Base-by-base conservation (phyloP, 1,139 yeast genomes). In the Pichia sp. region DNA sequence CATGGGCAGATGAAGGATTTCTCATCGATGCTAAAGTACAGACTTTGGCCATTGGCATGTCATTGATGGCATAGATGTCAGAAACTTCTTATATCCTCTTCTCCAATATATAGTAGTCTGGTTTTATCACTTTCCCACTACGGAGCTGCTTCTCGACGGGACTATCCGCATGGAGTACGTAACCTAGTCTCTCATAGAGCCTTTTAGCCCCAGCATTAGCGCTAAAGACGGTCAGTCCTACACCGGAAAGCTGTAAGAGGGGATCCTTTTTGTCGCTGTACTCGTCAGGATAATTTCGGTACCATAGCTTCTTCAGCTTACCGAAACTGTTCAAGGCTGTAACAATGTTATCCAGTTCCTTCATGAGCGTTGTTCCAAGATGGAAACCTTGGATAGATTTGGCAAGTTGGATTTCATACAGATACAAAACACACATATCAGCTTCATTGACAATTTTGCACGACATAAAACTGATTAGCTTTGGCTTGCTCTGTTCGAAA, bases 21-120 rank as follows among this genome's bases (percentile, higher is more conserved):
- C 72, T 73, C 22, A 63, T 88, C 16, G 98, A 88, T 60, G 88
- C 96, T 2, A 74, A 95, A 49, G 76, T 91, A 41, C 87, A 84
- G 57, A 86, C 83, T 53, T 72, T 85, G 38, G 94, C 96, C 16
- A 77, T 77, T 39, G 97, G 97, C 14, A 22, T 40, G 30, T 18
- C 12, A 8, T 16, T 38, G 15, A 22, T n/a, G n/a, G n/a, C n/a
- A n/a, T n/a, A n/a, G n/a, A n/a, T n/a, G 17, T 15, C 8, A 30
- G 20, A 16, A 18, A 17, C 17, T 29, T 18, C 3, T 18, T 12
- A n/a, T 32, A n/a, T n/a, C n/a, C n/a, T n/a, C n/a, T 24, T 24
- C 17, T 43, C 45, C 38, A 57, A 27, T 10, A 64, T 52, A 47
- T 70, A 70, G 38, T 58, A 65, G 5, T 56, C 60, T 1, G 80